Conservation (phyloP, 176 grass and related monocot genomes). For the Eleusine indica region DNA sequence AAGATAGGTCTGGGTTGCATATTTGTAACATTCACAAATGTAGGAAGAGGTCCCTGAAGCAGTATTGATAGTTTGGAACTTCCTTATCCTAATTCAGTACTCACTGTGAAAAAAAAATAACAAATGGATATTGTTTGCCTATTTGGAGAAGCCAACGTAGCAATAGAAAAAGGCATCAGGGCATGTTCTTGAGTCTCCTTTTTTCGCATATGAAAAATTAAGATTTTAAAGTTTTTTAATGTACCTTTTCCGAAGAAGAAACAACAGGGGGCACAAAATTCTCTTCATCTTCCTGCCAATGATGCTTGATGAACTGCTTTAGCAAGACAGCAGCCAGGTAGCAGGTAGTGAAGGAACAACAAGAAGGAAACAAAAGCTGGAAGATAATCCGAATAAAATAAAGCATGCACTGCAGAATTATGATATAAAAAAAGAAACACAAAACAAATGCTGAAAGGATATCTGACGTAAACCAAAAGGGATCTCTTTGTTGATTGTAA, state of each 20-base stretch:
- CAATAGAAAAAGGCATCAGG: not conserved
- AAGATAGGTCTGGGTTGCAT: not conserved
- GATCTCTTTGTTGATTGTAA: conserved; percentile 81
- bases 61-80: not conserved
- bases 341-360: conserved; percentile 57
- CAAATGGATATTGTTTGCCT: not conserved
- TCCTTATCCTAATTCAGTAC: not conserved
- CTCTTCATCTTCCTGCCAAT: conserved; percentile 93
- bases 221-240: not conserved
- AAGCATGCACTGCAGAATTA: not conserved
- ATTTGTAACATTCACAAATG: not conserved
- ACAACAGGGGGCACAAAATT: conserved; percentile 87
- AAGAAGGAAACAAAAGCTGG: conserved; percentile 12
- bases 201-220: conserved; percentile 7
- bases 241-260: conserved; percentile 83
- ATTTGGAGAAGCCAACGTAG: not conserved
- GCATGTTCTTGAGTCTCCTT: not conserved
- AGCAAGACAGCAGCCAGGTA: conserved; percentile 93
- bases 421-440: conserved; percentile 1
- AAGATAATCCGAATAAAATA: conserved; percentile 7
- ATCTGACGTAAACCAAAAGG: conserved; percentile 89
- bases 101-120: conserved; percentile 11
- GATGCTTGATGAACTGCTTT: conserved; percentile 96
- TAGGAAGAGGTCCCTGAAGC: not conserved
- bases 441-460: conserved; percentile 56